phyloP scores from a whole-genome alignment of 805 yeast species.

The Candida namnaoensis region DNA sequence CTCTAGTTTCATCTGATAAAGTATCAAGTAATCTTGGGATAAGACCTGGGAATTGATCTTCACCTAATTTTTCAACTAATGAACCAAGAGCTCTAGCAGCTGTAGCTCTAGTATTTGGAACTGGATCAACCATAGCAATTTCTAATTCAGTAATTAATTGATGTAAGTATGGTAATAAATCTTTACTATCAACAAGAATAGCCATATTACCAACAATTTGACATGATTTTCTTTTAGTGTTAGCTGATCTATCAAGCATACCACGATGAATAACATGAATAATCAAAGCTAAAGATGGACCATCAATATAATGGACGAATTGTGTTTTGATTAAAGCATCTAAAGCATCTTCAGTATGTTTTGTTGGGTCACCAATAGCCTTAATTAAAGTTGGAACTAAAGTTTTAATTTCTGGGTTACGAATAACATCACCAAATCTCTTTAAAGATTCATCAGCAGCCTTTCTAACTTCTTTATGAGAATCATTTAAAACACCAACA shows the following conservation, averaged over 20 bases:
- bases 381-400: slow-evolving; percentile 79
- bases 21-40: slow-evolving; percentile 73
- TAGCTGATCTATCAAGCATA: slow-evolving; percentile 89
- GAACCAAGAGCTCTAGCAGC: slow-evolving; percentile 97
- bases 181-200: slow-evolving; percentile 82
- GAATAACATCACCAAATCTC: slow-evolving; percentile 91
- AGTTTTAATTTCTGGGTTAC: slow-evolving; percentile 94
- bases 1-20: slow-evolving; percentile 64
- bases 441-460: slow-evolving; percentile 88
- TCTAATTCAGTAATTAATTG: slow-evolving; percentile 77
- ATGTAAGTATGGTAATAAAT: slow-evolving; percentile 75
- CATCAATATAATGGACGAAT: slow-evolving; percentile 95
- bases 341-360: slow-evolving; percentile 78
- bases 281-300: slow-evolving; percentile 92
- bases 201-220: slow-evolving; percentile 99
- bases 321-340: slow-evolving; percentile 84
- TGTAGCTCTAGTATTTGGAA: slow-evolving; percentile 92
- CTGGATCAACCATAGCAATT: slow-evolving; percentile 96
- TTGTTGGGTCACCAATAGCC: slow-evolving; percentile 96
- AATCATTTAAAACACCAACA: slow-evolving; percentile 88
- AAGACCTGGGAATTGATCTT: slow-evolving; percentile 87
- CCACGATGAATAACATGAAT: slow-evolving; percentile 95
- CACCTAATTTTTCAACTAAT: slow-evolving; percentile 92
- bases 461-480: slow-evolving; percentile 94
- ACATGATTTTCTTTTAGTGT: slow-evolving; percentile 87